These are phyloP conservation scores for Pinus tabuliformis DNA, from an alignment of 75 land plant species.

Conservation along the genomic window DNA sequence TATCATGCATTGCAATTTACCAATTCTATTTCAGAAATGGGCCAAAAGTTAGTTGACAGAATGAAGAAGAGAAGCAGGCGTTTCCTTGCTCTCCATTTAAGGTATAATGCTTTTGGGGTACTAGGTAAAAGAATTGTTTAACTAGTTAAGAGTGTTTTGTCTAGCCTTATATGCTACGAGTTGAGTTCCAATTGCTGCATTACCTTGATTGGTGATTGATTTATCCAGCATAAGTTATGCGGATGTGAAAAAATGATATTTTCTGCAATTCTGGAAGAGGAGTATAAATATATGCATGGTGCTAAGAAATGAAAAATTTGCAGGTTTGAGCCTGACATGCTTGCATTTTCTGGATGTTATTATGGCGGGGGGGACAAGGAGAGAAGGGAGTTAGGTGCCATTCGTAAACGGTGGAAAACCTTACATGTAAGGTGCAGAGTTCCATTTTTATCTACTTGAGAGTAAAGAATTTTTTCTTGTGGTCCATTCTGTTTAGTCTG, in stretches of 20 bases:
- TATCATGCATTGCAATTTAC: conserved; percentile 91
- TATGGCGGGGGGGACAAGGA: conserved; percentile 98
- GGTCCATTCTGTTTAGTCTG: not conserved
- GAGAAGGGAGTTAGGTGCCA: conserved; percentile 65
- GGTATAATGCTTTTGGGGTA: conserved; percentile 33
- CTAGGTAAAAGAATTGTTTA: not conserved
- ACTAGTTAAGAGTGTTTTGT: no score
- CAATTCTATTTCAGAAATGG: conserved; percentile 60
- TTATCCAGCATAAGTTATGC: not conserved
- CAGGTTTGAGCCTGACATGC: conserved; percentile 99
- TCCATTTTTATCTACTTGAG: not conserved
- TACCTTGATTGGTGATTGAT: not conserved
- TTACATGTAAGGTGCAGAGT: conserved; percentile 55
- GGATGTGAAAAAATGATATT: not conserved
- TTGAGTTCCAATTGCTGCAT: no score
- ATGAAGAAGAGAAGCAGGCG: conserved; percentile 68
- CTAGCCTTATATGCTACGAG: no score
- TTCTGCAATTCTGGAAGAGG: not conserved
- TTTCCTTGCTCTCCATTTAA: conserved; percentile 89
- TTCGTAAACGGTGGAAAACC: conserved; percentile 97
- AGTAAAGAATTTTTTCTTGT: not conserved
- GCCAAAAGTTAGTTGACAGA: conserved; percentile 54
- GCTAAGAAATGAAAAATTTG: not conserved
- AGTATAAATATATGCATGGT: not conserved
- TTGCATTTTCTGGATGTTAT: conserved; percentile 97